A percentile compares a stretch with the other conserved stretches of the same genome.
phyloP scores from a whole-genome alignment of 306 rosid genomes.

The Prunus armeniaca region DNA sequence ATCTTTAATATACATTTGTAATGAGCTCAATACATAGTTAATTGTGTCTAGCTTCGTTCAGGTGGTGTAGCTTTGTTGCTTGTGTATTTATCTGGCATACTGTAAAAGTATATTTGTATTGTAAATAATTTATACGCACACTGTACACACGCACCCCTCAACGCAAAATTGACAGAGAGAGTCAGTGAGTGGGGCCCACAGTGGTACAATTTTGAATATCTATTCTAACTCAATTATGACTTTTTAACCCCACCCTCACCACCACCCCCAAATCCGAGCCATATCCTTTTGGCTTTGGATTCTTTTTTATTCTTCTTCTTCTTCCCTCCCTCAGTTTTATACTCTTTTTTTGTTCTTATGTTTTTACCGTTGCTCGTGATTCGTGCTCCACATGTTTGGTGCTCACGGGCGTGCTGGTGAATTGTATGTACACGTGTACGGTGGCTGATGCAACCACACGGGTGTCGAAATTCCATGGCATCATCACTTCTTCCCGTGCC shows the following conservation, averaged over 20 bases:
- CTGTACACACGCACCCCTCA: background rate
- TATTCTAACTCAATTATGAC: background rate
- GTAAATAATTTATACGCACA: background rate
- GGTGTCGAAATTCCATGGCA: background rate
- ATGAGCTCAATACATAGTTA: too few relatives aligned
- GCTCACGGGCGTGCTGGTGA: constrained; percentile 24
- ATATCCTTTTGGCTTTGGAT: constrained; percentile 10
- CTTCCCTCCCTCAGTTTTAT: background rate
- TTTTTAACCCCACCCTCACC: background rate
- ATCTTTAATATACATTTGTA: too few relatives aligned
- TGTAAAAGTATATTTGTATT: too few relatives aligned
- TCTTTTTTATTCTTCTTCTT: background rate
- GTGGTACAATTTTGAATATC: background rate
- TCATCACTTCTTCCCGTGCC: background rate
- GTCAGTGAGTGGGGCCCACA: background rate
- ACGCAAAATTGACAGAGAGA: background rate
- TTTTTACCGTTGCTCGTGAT: constrained; percentile 31
- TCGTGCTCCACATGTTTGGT: constrained; percentile 31
- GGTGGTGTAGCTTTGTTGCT: too few relatives aligned
- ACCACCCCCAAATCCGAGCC: background rate
- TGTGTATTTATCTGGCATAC: too few relatives aligned
- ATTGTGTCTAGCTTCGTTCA: too few relatives aligned
- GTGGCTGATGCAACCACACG: constrained; percentile 8
- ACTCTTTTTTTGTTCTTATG: background rate
- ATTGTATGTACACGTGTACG: constrained; percentile 30